Evolutionary conservation across 148 eudicot genomes (phyloP), one percentile per base, ranked within the genome.

Genomic region (Cornus florida): DNA sequence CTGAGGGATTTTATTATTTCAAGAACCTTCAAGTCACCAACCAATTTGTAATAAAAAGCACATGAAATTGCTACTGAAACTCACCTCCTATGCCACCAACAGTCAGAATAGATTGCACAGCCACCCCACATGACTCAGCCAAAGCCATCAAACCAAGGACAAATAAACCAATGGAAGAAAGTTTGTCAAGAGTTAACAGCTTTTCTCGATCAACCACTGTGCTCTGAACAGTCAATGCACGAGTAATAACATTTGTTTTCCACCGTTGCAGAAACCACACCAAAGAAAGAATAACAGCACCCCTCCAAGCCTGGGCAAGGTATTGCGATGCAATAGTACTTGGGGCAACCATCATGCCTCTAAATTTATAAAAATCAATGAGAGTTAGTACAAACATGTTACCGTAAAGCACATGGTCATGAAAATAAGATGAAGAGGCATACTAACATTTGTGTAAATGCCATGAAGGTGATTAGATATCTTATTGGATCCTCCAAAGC

Each of bases 1-100:
- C 23, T 20, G 59, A 62, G 20, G 20, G 62, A 13, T 13, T 57
- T 13, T 57, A 13, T 57, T 2, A 65, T 50, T 11, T 7, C 48
- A 28, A 70, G 11, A 70, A 10, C 24, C 65, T 67, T 66, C 79
- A 16, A 41, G 9, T 43, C 3, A 76, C 5, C 2, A 53, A 66
- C 8, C 22, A 46, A 67, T 46, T 66, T 12, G 22, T 66, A 43
- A 59, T 46, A 62, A 60, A 75, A n/a, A 80, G 68, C 64, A 85
- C 23, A 50, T 43, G 53, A 41, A 12, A 43, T n/a, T 39, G 66
- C 14, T 32, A 48, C 11, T 22, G 80, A 41, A 79, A 81, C 91
- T 87, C 83, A 94, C 98, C 98, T 84, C 99, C 99, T 76, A 96
- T 89, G 67, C 99, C 99, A 73, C 99, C 99, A 78, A 96, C 97